Percentiles rank a stretch among this genome's conserved stretches.
Evolutionary conservation across 2,329 filamentous ascomycete species (phyloP).

Genomic region (Aspergillus pseudonomiae): DNA sequence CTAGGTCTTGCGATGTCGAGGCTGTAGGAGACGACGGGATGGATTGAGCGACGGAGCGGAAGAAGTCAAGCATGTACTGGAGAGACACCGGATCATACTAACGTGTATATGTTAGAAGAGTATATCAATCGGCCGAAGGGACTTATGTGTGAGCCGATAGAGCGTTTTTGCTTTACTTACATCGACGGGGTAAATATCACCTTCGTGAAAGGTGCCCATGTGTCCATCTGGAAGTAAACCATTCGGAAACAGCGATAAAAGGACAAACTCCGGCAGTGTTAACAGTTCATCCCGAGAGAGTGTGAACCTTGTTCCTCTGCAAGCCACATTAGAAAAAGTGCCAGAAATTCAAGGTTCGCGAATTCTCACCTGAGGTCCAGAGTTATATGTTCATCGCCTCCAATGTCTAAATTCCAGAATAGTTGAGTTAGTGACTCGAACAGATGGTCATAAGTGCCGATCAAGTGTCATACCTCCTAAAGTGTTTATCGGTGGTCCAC

Average conservation of each 20-base stretch:
- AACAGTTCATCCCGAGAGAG: constrained; percentile 92
- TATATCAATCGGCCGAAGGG: neutral
- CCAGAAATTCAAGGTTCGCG: constrained; percentile 11
- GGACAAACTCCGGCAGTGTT: constrained; percentile 93
- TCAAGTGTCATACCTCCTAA: constrained; percentile 69
- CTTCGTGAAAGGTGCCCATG: constrained; percentile 88
- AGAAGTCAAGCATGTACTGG: constrained; percentile 99
- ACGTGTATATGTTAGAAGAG: constrained; percentile 32
- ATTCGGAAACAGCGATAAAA: constrained; percentile 96
- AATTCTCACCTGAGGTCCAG: constrained; percentile 84
- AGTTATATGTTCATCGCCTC: constrained; percentile 89
- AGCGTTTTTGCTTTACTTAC: constrained; percentile 59
- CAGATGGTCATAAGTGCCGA: neutral
- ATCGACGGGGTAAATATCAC: constrained; percentile 95
- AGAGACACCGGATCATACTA: constrained; percentile 96
- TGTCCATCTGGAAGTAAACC: constrained; percentile 97
- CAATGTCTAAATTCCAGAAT: constrained; percentile 61
- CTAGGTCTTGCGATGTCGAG: constrained; percentile 60
- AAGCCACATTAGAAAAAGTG: constrained; percentile 19
- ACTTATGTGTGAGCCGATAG: neutral
- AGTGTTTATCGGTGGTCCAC: constrained; percentile 80
- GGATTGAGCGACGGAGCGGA: constrained; percentile 93
- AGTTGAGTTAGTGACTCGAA: constrained; percentile 9
- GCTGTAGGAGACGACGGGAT: constrained; percentile 72
- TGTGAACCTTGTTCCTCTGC: constrained; percentile 87